A percentile compares a stretch with the other conserved stretches of the same genome.
phyloP scores from a whole-genome alignment of 1,284 basidiomycete species.

The Tilletia caries region DNA sequence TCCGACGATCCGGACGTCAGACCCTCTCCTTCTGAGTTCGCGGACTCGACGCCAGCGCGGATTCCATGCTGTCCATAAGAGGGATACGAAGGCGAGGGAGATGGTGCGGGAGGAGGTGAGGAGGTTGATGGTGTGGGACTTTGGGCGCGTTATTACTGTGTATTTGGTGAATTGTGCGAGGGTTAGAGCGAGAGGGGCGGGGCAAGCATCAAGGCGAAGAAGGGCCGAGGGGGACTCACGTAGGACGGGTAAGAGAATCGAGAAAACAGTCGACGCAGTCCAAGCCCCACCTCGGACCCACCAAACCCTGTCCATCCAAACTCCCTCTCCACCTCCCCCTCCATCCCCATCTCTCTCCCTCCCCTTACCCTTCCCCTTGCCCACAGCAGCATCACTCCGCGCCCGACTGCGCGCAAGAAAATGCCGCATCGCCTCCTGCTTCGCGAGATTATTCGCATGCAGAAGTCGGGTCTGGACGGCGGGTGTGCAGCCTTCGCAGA shows the following conservation, averaged over 20 bases:
- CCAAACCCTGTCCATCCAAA: background rate
- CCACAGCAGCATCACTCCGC: too few relatives aligned
- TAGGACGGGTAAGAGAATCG: background rate
- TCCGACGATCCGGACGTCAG: background rate
- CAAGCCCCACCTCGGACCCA: background rate
- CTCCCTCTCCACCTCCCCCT: background rate
- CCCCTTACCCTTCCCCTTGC: conserved; percentile 24
- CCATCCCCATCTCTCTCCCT: conserved; percentile 13
- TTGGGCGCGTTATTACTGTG: too few relatives aligned
- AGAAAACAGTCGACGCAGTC: background rate
- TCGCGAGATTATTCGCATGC: conserved; percentile 19
- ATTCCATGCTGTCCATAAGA: conserved; percentile 8
- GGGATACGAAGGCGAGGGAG: background rate
- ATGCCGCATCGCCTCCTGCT: conserved; percentile 9
- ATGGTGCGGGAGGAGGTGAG: background rate
- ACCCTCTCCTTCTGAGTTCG: background rate
- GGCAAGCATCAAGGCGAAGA: too few relatives aligned
- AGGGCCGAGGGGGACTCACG: background rate
- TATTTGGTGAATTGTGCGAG: too few relatives aligned
- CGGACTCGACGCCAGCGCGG: background rate
- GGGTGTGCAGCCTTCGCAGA: conserved; percentile 30
- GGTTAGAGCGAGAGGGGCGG: too few relatives aligned
- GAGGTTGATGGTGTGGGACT: background rate
- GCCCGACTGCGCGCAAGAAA: conserved; percentile 14
- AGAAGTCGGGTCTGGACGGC: conserved; percentile 25